A percentile compares a stretch with the other conserved stretches of the same genome.
Conservation (phyloP, 1,284 basidiomycete genomes). For the Ceratobasidium sp. region DNA sequence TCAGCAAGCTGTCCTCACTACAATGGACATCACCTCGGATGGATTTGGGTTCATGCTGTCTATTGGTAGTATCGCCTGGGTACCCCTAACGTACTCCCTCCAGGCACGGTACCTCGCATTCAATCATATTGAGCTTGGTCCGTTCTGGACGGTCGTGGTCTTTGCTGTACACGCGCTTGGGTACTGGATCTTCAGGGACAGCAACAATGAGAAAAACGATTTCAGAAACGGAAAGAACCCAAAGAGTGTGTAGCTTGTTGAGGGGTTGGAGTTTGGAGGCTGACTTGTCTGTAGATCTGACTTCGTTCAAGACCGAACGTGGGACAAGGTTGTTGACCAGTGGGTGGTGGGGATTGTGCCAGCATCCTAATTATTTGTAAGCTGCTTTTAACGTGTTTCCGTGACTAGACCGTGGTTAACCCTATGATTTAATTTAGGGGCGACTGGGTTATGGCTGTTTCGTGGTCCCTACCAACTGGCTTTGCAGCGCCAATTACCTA, state of each 20-base stretch:
- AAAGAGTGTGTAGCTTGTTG: conserved; percentile 62
- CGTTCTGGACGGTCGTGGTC: conserved; percentile 65
- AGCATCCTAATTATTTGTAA: conserved; percentile 93
- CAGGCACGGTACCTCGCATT: conserved; percentile 96
- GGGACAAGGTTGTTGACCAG: conserved; percentile 92
- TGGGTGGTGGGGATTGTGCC: conserved; percentile 96
- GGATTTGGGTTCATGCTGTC: conserved; percentile 99
- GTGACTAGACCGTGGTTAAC: neutral
- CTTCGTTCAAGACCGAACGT: conserved; percentile 81
- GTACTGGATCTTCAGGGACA: conserved; percentile 89
- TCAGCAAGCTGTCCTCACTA: conserved; percentile 80
- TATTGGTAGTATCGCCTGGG: conserved; percentile 92
- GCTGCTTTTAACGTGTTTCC: conserved; percentile 47
- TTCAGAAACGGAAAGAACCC: conserved; percentile 94
- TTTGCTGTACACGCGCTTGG: conserved; percentile 75
- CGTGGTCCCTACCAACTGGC: conserved; percentile 94
- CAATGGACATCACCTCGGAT: conserved; percentile 99
- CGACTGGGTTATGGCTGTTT: conserved; percentile 87
- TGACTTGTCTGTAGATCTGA: conserved; percentile 58
- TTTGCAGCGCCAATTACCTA: conserved; percentile 94
- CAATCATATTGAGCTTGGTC: conserved; percentile 80
- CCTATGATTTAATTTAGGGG: conserved; percentile 57
- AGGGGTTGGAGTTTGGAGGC: neutral
- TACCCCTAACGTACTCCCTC: conserved; percentile 93
- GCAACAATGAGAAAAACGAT: conserved; percentile 95